These are phyloP conservation scores for Bryum argenteum DNA, from an alignment of 225 moss, liverwort and hornwort genomes.

Conservation along the genomic window DNA sequence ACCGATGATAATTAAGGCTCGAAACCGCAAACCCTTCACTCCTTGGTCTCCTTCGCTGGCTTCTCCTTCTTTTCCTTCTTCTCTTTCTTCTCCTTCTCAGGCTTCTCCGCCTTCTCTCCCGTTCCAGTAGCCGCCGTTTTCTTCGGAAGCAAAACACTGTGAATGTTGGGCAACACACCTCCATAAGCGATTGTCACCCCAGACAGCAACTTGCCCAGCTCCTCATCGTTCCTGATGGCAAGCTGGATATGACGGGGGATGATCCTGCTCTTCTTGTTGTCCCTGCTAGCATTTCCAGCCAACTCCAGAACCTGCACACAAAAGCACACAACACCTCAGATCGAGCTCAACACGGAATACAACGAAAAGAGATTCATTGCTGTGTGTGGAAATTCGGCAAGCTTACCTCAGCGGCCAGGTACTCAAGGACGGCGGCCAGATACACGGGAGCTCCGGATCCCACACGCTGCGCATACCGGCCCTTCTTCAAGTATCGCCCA, in stretches of 20 bases:
- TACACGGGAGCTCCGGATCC: too few species aligned
- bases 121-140: slow-evolving; percentile 34
- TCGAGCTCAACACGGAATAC: rapidly evolving
- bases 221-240: slow-evolving; percentile 69
- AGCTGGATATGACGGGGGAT: slow-evolving; percentile 69
- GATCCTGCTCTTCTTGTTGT: slow-evolving; percentile 71
- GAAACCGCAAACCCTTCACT: background rate
- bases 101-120: slow-evolving; percentile 46
- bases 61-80: background rate
- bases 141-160: slow-evolving; percentile 34
- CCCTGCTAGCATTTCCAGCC: slow-evolving; percentile 67
- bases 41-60: background rate
- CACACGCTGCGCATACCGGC: too few species aligned
- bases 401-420: too few species aligned
- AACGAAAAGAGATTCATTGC: too few species aligned
- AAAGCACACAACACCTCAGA: background rate
- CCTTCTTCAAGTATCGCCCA: too few species aligned
- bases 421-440: too few species aligned
- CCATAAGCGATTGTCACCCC: slow-evolving; percentile 73
- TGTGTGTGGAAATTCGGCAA: too few species aligned
- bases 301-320: slow-evolving; percentile 57
- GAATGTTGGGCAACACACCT: slow-evolving; percentile 59
- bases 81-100: slow-evolving; percentile 23
- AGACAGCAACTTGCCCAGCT: slow-evolving; percentile 55
- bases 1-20: background rate